These are phyloP conservation scores for Kuraishia borneana DNA, from an alignment of 805 yeast species.

Conservation along the genomic window DNA sequence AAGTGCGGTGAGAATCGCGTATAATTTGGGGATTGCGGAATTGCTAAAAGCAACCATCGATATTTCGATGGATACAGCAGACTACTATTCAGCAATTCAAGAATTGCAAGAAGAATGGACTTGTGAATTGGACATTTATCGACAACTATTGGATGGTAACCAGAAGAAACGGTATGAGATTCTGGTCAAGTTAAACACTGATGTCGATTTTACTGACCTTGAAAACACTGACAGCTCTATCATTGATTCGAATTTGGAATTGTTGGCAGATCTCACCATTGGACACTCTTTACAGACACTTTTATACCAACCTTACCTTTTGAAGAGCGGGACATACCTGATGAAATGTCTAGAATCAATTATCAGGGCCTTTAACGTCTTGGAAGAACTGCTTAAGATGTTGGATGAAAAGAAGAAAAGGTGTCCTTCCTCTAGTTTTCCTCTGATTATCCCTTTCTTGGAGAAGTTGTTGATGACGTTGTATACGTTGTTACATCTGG, in stretches of 20 bases:
- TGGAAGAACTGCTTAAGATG: not conserved
- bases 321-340: not conserved
- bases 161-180: not conserved
- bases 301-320: not conserved
- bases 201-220: not conserved
- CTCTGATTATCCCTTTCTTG: not conserved
- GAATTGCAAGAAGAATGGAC: constrained; percentile 1
- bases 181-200: not conserved
- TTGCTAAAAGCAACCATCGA: not conserved
- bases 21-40: constrained; percentile 2
- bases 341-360: not conserved
- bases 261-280: not conserved
- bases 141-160: not conserved
- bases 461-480: not conserved
- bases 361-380: not conserved
- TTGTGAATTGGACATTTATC: not conserved
- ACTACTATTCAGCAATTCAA: too few species aligned
- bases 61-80: not conserved
- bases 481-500: constrained; percentile 2
- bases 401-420: constrained; percentile 1
- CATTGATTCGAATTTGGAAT: constrained; percentile 1
- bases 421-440: constrained; percentile 1
- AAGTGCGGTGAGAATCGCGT: constrained; percentile 1
- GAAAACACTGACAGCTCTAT: not conserved
- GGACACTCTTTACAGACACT: not conserved